These are phyloP conservation scores for Aspergillus ibericus DNA, from an alignment of 2,329 filamentous ascomycete species.

Conservation along the genomic window DNA sequence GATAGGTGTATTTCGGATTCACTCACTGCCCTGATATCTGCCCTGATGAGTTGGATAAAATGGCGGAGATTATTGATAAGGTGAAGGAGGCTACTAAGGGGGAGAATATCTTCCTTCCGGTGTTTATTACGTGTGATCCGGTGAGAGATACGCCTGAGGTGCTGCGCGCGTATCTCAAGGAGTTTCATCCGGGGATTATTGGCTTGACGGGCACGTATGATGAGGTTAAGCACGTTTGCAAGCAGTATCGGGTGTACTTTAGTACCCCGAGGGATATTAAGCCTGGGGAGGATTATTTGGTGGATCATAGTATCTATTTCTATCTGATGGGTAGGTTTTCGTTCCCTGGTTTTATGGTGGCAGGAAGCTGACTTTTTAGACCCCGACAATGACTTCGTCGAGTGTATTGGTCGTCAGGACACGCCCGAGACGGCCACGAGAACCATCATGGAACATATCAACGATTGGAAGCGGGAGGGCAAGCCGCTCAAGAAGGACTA, in stretches of 20 bases:
- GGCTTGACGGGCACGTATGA: slow-evolving; percentile 93
- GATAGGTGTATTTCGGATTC: slow-evolving; percentile 94
- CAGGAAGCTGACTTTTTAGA: slow-evolving; percentile 51
- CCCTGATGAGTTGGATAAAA: slow-evolving; percentile 98
- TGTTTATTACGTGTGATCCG: slow-evolving; percentile 96
- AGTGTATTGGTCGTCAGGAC: slow-evolving; percentile 92
- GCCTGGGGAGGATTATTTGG: slow-evolving; percentile 92
- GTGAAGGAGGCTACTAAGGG: slow-evolving; percentile 46
- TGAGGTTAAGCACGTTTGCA: slow-evolving; percentile 90
- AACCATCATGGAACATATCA: slow-evolving; percentile 83
- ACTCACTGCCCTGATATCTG: slow-evolving; percentile 98
- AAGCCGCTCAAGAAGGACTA: slow-evolving; percentile 51
- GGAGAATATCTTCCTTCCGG: slow-evolving; percentile 61
- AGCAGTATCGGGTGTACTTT: slow-evolving; percentile 95
- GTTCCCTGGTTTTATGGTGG: background rate
- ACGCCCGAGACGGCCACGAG: slow-evolving; percentile 81
- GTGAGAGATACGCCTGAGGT: slow-evolving; percentile 84
- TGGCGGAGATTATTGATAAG: slow-evolving; percentile 89
- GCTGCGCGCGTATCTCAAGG: slow-evolving; percentile 77
- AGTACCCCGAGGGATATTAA: slow-evolving; percentile 85
- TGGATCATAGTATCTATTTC: slow-evolving; percentile 99
- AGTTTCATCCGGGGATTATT: slow-evolving; percentile 85
- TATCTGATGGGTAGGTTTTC: slow-evolving; percentile 78
- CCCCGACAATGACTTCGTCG: slow-evolving; percentile 95
- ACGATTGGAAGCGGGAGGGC: slow-evolving; percentile 64